Conservation (phyloP, 2,329 filamentous ascomycete species). For the Ceratocystis lukuohia region DNA sequence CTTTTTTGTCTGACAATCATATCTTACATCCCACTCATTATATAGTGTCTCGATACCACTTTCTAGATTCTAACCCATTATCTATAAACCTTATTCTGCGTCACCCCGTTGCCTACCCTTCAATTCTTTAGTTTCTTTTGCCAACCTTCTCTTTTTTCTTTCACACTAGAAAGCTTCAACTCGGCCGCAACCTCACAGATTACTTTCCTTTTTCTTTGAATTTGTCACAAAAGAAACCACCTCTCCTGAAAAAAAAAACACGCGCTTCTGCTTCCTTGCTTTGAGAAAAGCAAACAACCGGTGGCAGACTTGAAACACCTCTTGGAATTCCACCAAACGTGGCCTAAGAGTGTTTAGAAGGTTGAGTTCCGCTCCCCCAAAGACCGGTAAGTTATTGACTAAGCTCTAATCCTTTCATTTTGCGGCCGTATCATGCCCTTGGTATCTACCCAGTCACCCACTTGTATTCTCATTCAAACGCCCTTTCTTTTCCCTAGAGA, state of each 20-base stretch:
- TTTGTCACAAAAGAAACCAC: not conserved
- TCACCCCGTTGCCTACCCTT: not conserved
- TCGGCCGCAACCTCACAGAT: not conserved
- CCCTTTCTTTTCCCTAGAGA: not conserved
- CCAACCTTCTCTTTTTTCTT: not conserved
- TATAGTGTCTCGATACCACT: not conserved
- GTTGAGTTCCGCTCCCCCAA: not conserved
- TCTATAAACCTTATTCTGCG: not conserved
- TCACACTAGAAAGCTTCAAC: not conserved
- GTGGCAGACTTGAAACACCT: not conserved
- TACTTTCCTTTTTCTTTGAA: not conserved
- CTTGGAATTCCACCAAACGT: not conserved
- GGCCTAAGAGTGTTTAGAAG: not conserved
- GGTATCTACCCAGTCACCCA: not conserved
- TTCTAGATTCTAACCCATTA: not conserved
- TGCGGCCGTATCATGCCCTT: not conserved
- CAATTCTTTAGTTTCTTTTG: not conserved
- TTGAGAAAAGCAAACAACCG: not conserved
- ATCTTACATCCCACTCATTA: not conserved
- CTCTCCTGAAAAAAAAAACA: too few species aligned
- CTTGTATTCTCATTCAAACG: not conserved
- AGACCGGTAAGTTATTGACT: constrained; percentile 2
- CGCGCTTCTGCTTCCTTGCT: not conserved
- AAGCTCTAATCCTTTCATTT: not conserved
- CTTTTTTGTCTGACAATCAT: not conserved